phyloP scores from a whole-genome alignment of 306 rosid genomes.

The Benincasa hispida region DNA sequence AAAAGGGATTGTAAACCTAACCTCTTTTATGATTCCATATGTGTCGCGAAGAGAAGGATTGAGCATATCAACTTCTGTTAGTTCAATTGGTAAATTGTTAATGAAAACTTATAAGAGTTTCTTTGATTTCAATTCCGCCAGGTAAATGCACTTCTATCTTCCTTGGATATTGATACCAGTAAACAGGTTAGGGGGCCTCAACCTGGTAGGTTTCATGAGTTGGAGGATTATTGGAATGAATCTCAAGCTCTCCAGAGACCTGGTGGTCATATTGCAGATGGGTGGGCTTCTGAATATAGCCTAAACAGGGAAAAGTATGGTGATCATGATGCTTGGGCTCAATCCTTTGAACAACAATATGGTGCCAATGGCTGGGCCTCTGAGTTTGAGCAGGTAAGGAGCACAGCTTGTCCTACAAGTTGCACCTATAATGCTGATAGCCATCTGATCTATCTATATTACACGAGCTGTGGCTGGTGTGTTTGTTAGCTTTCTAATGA shows the following conservation, averaged over 20 bases:
- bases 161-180: constrained; percentile 70
- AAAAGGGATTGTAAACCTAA: background rate
- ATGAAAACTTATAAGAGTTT: background rate
- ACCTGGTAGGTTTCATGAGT: constrained; percentile 60
- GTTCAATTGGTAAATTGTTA: background rate
- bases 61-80: background rate
- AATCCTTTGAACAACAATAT: constrained; percentile 71
- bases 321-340: constrained; percentile 73
- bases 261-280: constrained; percentile 43
- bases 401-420: background rate
- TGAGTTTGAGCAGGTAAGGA: constrained; percentile 77
- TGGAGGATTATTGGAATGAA: constrained; percentile 88
- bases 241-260: constrained; percentile 65
- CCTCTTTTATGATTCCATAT: background rate
- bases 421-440: background rate
- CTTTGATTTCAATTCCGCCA: constrained; percentile 24
- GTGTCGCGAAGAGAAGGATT: background rate
- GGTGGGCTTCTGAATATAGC: constrained; percentile 74
- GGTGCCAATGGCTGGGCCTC: constrained; percentile 92
- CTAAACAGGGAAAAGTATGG: constrained; percentile 44
- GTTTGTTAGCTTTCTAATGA: background rate
- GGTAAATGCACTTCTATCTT: constrained; percentile 84
- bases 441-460: background rate
- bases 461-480: background rate
- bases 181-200: constrained; percentile 38